Evolutionary conservation across 2,329 filamentous ascomycete species (phyloP).

Genomic region (Penicillium frequentans): DNA sequence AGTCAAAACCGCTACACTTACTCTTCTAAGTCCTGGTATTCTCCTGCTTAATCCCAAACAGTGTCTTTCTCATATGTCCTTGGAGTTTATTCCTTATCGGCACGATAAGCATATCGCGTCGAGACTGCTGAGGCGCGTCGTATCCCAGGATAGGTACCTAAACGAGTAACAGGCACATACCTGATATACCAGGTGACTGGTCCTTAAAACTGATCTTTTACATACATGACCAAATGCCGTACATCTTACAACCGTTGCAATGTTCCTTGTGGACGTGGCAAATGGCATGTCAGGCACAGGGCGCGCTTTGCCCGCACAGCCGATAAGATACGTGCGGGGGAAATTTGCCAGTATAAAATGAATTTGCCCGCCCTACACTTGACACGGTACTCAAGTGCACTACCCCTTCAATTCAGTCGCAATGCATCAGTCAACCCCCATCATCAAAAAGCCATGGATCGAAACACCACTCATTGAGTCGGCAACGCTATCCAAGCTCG

Average conservation of each 20-base stretch:
- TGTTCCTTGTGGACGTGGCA: neutral
- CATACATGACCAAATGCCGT: too few relatives aligned
- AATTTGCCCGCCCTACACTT: neutral
- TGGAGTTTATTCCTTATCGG: too few relatives aligned
- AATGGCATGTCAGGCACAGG: neutral
- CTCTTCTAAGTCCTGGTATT: too few relatives aligned
- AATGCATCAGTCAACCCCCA: neutral
- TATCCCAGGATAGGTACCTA: too few relatives aligned
- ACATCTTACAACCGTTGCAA: neutral
- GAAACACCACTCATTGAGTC: slow-evolving; percentile 42
- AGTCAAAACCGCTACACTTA: too few relatives aligned
- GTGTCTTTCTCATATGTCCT: too few relatives aligned
- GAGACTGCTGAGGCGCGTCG: too few relatives aligned
- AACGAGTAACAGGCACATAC: too few relatives aligned
- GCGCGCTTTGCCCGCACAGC: neutral
- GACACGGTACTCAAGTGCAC: neutral
- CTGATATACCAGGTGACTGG: too few relatives aligned
- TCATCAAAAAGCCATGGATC: slow-evolving; percentile 36
- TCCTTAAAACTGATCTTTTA: too few relatives aligned
- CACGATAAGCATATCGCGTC: too few relatives aligned
- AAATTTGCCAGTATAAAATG: neutral
- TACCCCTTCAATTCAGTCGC: neutral
- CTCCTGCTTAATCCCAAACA: too few relatives aligned
- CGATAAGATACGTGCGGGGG: neutral
- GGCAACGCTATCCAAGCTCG: slow-evolving; percentile 33